Evolutionary conservation across 129 eudicot genomes (phyloP).

Genomic region (Tagetes patula): DNA sequence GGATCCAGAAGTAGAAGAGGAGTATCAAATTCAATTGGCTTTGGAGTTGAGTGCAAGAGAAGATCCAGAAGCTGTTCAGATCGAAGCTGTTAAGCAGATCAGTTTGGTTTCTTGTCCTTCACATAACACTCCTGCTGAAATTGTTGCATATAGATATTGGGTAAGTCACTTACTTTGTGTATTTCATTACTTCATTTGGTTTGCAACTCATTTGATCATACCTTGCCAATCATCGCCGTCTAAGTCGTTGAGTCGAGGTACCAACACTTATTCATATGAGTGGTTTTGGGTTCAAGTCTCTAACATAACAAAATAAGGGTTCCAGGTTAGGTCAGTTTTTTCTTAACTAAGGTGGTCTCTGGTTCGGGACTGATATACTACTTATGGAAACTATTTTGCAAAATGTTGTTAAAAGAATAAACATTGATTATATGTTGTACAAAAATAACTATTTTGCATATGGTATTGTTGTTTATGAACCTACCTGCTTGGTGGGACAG

Average conservation of each 20-base stretch:
- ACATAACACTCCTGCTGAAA: slow-evolving; percentile 68
- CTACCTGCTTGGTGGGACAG: not conserved
- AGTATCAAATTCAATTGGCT: slow-evolving; percentile 92
- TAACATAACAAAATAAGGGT: too few species aligned
- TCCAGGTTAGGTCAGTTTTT: too few species aligned
- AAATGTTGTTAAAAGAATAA: too few species aligned
- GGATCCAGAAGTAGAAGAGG: slow-evolving; percentile 79
- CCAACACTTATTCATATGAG: too few species aligned
- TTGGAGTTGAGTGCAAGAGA: slow-evolving; percentile 90
- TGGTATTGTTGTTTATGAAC: not conserved
- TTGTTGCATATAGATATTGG: slow-evolving; percentile 63
- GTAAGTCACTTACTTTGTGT: not conserved
- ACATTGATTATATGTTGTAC: not conserved
- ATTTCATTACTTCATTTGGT: too few species aligned
- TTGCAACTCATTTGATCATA: too few species aligned
- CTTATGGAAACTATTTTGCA: too few species aligned
- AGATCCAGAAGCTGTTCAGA: slow-evolving; percentile 96
- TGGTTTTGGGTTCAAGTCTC: too few species aligned
- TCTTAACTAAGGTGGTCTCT: too few species aligned
- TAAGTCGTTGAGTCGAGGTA: too few species aligned
- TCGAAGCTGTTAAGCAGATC: slow-evolving; percentile 96
- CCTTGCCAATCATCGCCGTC: too few species aligned
- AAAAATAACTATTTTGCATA: not conserved
- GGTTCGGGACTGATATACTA: too few species aligned
- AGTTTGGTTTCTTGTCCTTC: slow-evolving; percentile 73